Conservation (phyloP, 441 rosid genomes). For the Syzygium syzygioides region DNA sequence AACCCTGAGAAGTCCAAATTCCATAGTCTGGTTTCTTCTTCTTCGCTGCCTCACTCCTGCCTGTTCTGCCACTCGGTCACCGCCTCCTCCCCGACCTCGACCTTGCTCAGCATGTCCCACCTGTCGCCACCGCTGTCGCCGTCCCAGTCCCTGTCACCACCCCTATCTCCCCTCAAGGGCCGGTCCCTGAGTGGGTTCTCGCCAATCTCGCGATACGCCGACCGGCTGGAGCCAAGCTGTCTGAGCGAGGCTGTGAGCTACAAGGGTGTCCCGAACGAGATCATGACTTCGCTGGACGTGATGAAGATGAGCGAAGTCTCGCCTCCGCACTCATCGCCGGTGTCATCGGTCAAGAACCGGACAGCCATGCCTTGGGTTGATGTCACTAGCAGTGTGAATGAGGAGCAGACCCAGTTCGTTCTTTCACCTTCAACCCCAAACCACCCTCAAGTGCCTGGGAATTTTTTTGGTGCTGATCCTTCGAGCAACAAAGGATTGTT, state of each 20-base stretch:
- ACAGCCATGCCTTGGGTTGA: slow-evolving; percentile 38
- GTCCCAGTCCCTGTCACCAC: slow-evolving; percentile 43
- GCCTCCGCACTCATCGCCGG: slow-evolving; percentile 16
- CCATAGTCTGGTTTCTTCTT: slow-evolving; percentile 3
- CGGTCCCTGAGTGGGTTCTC: slow-evolving; percentile 22
- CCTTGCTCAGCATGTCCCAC: slow-evolving; percentile 49
- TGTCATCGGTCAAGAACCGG: background rate
- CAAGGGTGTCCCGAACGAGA: slow-evolving; percentile 48
- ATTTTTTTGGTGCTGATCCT: slow-evolving; percentile 9
- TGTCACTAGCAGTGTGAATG: slow-evolving; percentile 8
- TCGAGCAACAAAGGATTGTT: background rate
- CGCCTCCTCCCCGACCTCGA: slow-evolving; percentile 61
- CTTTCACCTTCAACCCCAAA: slow-evolving; percentile 51
- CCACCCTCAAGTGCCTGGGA: slow-evolving; percentile 6
- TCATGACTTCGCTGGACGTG: slow-evolving; percentile 48
- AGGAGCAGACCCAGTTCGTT: slow-evolving; percentile 30
- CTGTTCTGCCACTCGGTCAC: slow-evolving; percentile 32
- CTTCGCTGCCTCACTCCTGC: slow-evolving; percentile 35
- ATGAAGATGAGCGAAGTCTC: slow-evolving; percentile 28
- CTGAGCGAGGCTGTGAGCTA: slow-evolving; percentile 25
- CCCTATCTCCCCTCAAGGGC: slow-evolving; percentile 60
- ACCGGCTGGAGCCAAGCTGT: slow-evolving; percentile 25
- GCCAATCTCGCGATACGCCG: slow-evolving; percentile 28
- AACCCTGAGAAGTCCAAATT: background rate
- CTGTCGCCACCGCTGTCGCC: slow-evolving; percentile 60